Evolutionary conservation across 2,329 filamentous ascomycete species (phyloP).

Genomic region (Cladosporium sp.): DNA sequence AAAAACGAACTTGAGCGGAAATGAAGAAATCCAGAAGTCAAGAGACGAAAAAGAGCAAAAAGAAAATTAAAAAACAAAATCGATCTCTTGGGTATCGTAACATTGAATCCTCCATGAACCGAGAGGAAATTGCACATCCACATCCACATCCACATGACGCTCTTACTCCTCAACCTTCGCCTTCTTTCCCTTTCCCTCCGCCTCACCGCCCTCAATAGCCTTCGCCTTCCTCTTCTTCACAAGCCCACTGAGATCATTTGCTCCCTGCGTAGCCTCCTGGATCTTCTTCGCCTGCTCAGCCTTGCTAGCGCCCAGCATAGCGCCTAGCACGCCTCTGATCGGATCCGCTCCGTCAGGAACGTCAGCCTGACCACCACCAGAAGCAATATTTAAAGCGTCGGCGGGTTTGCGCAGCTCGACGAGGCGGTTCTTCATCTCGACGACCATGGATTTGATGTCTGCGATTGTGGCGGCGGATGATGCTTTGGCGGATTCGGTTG

Average conservation of each 20-base stretch:
- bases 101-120: not conserved
- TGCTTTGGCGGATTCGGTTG: conserved; percentile 55
- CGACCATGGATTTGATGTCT: conserved; percentile 73
- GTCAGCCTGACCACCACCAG: conserved; percentile 38
- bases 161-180: conserved; percentile 23
- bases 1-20: too few relatives aligned
- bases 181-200: conserved; percentile 19
- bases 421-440: conserved; percentile 74
- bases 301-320: conserved; percentile 59
- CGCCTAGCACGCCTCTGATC: conserved; percentile 60
- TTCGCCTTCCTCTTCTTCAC: conserved; percentile 48
- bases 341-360: conserved; percentile 42
- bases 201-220: conserved; percentile 10
- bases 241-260: conserved; percentile 69
- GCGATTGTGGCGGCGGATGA: conserved; percentile 64
- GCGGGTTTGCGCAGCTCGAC: conserved; percentile 64
- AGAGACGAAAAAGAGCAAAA: not conserved
- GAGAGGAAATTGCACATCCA: not conserved
- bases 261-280: conserved; percentile 68
- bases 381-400: conserved; percentile 51
- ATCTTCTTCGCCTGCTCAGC: conserved; percentile 60
- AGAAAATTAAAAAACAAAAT: not conserved
- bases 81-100: not conserved
- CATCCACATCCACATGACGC: not conserved
- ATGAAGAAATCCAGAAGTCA: not conserved